phyloP scores from a whole-genome alignment of 371 early-diverging fungal genomes.

The Mucor mucedo region DNA sequence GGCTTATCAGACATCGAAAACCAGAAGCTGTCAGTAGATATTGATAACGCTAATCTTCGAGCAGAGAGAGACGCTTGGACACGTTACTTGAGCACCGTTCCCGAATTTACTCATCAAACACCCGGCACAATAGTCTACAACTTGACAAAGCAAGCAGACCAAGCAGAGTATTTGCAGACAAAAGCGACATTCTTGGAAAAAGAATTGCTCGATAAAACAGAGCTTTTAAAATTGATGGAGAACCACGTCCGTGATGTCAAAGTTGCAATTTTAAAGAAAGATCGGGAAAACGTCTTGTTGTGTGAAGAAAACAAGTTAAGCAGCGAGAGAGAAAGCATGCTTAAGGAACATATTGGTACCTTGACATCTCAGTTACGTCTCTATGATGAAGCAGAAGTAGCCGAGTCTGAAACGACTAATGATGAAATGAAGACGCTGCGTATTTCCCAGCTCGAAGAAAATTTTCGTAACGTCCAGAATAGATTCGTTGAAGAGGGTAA shows the following conservation, averaged over 20 bases:
- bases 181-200: slow-evolving; percentile 22
- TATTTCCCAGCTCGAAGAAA: slow-evolving; percentile 31
- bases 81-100: slow-evolving; percentile 25
- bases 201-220: slow-evolving; percentile 12
- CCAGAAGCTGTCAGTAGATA: slow-evolving; percentile 35
- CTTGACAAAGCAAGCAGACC: slow-evolving; percentile 26
- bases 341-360: slow-evolving; percentile 51
- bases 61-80: slow-evolving; percentile 34
- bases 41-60: slow-evolving; percentile 37
- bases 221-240: slow-evolving; percentile 18
- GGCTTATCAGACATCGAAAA: slow-evolving; percentile 35
- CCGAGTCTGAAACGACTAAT: slow-evolving; percentile 47
- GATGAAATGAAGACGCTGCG: slow-evolving; percentile 63
- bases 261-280: slow-evolving; percentile 16
- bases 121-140: slow-evolving; percentile 32
- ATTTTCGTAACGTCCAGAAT: slow-evolving; percentile 24
- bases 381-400: slow-evolving; percentile 67
- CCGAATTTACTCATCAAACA: slow-evolving; percentile 34
- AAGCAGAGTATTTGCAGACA: slow-evolving; percentile 24
- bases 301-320: slow-evolving; percentile 32
- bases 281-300: slow-evolving; percentile 11
- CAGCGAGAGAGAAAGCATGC: slow-evolving; percentile 28
- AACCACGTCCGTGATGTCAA: slow-evolving; percentile 5
- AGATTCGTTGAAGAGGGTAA: neutral
- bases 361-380: slow-evolving; percentile 63